Conservation (phyloP, 495 filamentous ascomycete genomes). For the Diplogelasinospora grovesii region DNA sequence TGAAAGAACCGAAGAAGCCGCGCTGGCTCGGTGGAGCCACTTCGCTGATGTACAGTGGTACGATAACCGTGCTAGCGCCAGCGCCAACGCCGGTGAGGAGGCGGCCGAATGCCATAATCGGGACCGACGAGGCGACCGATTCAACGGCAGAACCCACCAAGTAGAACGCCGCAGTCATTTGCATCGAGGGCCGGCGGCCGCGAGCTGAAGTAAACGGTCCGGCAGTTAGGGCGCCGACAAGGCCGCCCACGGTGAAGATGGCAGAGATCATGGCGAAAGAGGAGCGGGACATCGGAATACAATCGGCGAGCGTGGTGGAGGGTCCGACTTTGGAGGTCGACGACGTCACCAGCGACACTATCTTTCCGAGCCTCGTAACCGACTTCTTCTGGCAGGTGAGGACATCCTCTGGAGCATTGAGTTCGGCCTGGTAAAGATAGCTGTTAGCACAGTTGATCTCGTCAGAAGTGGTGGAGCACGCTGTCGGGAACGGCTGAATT, state of each 20-base stretch:
- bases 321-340: conserved; percentile 15
- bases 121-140: conserved; percentile 60
- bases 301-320: conserved; percentile 53
- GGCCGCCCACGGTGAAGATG: conserved; percentile 85
- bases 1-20: conserved; percentile 85
- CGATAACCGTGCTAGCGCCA: conserved; percentile 83
- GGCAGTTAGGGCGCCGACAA: conserved; percentile 72
- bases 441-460: conserved; percentile 15
- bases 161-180: conserved; percentile 67
- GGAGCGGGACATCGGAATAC: conserved; percentile 71
- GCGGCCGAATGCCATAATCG: conserved; percentile 62
- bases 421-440: conserved; percentile 59
- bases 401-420: conserved; percentile 89
- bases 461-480: background rate
- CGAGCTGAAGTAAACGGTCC: conserved; percentile 65
- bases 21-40: conserved; percentile 70
- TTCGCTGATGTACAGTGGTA: conserved; percentile 93
- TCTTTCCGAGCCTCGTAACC: conserved; percentile 35
- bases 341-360: conserved; percentile 20
- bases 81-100: conserved; percentile 77
- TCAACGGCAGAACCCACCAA: conserved; percentile 69
- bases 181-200: conserved; percentile 68
- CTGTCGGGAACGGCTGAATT: conserved; percentile 14
- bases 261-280: conserved; percentile 78
- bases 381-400: conserved; percentile 69